Percentiles rank a stretch among this genome's conserved stretches.
Conservation (phyloP, 2,329 filamentous ascomycete species). For the Beauveria brongniartii region DNA sequence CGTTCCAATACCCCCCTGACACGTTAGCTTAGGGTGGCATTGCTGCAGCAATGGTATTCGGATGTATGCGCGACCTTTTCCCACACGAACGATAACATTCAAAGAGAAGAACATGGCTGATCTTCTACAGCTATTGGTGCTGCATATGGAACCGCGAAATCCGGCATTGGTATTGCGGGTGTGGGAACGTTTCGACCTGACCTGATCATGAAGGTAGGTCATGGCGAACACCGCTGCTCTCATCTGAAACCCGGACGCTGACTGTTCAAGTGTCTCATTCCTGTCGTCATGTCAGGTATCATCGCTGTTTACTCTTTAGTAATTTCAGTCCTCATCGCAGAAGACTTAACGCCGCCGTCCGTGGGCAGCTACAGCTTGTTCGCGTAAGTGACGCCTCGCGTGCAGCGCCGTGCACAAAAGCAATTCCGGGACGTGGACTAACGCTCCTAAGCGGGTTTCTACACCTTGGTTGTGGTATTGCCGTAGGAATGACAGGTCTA, state of each 20-base stretch:
- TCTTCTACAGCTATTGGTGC: constrained; percentile 52
- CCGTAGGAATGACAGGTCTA: constrained; percentile 84
- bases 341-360: constrained; percentile 69
- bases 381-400: constrained; percentile 44
- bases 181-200: constrained; percentile 79
- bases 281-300: constrained; percentile 97
- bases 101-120: background rate
- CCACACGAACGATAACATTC: background rate
- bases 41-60: constrained; percentile 74
- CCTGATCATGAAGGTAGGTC: constrained; percentile 77
- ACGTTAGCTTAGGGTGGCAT: constrained; percentile 56
- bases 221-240: background rate
- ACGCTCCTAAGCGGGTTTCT: constrained; percentile 63
- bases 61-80: constrained; percentile 48
- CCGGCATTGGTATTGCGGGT: constrained; percentile 79
- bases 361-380: constrained; percentile 71
- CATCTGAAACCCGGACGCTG: background rate
- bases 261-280: constrained; percentile 60
- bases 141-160: constrained; percentile 82
- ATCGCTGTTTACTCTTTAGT: constrained; percentile 97
- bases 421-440: constrained; percentile 11
- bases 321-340: constrained; percentile 89
- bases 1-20: background rate
- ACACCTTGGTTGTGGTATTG: constrained; percentile 84
- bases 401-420: background rate